Evolutionary conservation across 2,329 filamentous ascomycete genomes (phyloP), one percentile per base, ranked within the genome.

Genomic region (Fonsecaea pugnacius): DNA sequence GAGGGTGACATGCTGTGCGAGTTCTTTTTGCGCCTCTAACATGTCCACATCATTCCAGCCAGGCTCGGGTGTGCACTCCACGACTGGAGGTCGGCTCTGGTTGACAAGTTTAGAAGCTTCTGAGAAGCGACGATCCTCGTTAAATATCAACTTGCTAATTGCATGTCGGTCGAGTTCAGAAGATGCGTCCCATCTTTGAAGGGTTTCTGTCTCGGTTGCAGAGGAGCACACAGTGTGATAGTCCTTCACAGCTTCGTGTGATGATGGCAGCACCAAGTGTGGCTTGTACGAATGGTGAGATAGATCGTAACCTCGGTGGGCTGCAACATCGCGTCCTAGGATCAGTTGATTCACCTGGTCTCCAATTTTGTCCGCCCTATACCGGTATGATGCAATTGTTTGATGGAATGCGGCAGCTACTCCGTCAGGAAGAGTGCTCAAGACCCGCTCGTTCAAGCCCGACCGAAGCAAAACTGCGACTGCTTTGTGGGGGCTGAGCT

Each of bases 61-160:
- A 0, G 90, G 87, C 67, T 92, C 84, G 1, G 89, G 86, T 43
- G 89, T 83, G 66, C 94, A 89, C 58, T 91, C 89, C n/a, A 94
- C 87, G 10, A 91, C 81, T 48, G 94, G 88, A 14, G 91, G 84
- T 72, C 90, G 91, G 58, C 90, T 87, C 32, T 95, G 95, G 62
- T 95, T 93, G n/a, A 99, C 82, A 61, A 99, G 82, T 59, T 85
- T 87, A 60, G 89, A 88, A 0, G 92, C 95, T 78, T 99, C 95
- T 66, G 92, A 88, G 61, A 96, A 88, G 38, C 95, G 89, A 65
- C 92, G 87, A 73, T 99, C 95, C 69, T 98, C 92, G 65, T 88
- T 89, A 83, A 98, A 99, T 32, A 99, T 89, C 8, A 95, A 82
- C 58, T 89, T 87, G 33, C 95, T 96, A 7, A 98, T 87, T 9